phyloP scores from a whole-genome alignment of 2,329 filamentous ascomycete species.

The Lachnellula occidentalis region DNA sequence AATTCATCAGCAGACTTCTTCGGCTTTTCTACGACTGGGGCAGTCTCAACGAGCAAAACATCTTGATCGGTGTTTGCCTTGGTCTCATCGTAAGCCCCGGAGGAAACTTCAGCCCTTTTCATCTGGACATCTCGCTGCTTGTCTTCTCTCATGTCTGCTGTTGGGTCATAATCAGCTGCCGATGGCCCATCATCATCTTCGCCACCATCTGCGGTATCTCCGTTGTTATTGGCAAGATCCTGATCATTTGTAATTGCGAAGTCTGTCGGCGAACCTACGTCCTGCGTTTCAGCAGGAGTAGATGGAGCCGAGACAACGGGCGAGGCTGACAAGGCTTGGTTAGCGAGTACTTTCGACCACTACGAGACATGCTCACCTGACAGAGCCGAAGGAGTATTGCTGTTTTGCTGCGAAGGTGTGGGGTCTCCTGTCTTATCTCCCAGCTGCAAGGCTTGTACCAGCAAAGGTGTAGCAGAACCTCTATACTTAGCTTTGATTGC shows the following conservation, averaged over 20 bases:
- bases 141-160: constrained; percentile 81
- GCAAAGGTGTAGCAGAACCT: constrained; percentile 62
- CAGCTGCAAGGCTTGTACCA: constrained; percentile 54
- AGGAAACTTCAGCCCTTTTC: constrained; percentile 50
- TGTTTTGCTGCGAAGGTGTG: constrained; percentile 24
- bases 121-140: constrained; percentile 63
- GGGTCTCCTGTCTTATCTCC: constrained; percentile 30
- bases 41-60: constrained; percentile 35
- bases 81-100: constrained; percentile 54
- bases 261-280: constrained; percentile 34
- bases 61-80: constrained; percentile 47
- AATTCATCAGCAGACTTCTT: constrained; percentile 57
- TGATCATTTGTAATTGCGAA: constrained; percentile 63
- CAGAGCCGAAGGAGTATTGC: constrained; percentile 20
- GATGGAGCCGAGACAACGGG: constrained; percentile 32
- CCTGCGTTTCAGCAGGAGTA: constrained; percentile 26
- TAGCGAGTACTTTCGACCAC: constrained; percentile 3
- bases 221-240: constrained; percentile 59
- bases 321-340: constrained; percentile 21
- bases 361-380: constrained; percentile 33
- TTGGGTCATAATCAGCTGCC: constrained; percentile 91
- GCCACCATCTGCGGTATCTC: constrained; percentile 29
- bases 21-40: constrained; percentile 33
- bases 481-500: constrained; percentile 80
- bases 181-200: constrained; percentile 68